Percentiles rank a stretch among this genome's conserved stretches.
Evolutionary conservation across 2,329 filamentous ascomycete genomes (phyloP).

Genomic region (Aspergillus uvarum): DNA sequence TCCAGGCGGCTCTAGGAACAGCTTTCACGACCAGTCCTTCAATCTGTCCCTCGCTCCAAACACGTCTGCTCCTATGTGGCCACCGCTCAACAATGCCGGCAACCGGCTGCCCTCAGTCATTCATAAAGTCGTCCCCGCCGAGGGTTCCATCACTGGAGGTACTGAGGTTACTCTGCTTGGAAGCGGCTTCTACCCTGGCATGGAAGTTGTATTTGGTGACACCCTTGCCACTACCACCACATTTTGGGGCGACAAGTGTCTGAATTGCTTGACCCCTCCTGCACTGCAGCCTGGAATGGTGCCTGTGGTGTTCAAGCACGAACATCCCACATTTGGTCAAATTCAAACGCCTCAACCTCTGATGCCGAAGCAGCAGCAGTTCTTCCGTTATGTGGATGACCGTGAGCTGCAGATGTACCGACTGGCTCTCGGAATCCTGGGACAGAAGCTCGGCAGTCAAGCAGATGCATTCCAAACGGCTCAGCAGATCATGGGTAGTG

Average conservation of each 20-base stretch:
- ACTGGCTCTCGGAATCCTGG: slow-evolving; percentile 45
- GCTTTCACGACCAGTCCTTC: slow-evolving; percentile 38
- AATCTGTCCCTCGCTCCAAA: slow-evolving; percentile 40
- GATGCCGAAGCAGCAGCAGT: slow-evolving; percentile 51
- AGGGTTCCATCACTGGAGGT: slow-evolving; percentile 78
- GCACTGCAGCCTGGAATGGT: slow-evolving; percentile 67
- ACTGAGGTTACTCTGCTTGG: slow-evolving; percentile 86
- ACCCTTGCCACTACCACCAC: slow-evolving; percentile 69
- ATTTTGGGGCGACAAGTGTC: slow-evolving; percentile 75
- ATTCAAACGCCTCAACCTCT: slow-evolving; percentile 44
- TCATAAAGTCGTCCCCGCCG: slow-evolving; percentile 77
- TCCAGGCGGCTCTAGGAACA: slow-evolving; percentile 54
- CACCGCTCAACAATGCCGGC: slow-evolving; percentile 52
- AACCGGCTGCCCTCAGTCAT: slow-evolving; percentile 63
- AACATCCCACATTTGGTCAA: slow-evolving; percentile 50
- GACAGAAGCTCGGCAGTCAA: slow-evolving; percentile 48
- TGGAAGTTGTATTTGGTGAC: slow-evolving; percentile 84
- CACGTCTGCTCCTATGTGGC: slow-evolving; percentile 53
- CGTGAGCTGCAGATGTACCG: slow-evolving; percentile 50
- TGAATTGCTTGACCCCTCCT: slow-evolving; percentile 76
- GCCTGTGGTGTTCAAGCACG: slow-evolving; percentile 66
- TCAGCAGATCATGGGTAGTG: slow-evolving; percentile 49
- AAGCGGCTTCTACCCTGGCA: slow-evolving; percentile 72
- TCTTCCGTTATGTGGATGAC: slow-evolving; percentile 68
- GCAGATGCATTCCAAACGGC: slow-evolving; percentile 50